Evolutionary conservation across 805 yeast genomes (phyloP), one percentile per base, ranked within the genome.

Genomic region (Maudiozyma turicensis): DNA sequence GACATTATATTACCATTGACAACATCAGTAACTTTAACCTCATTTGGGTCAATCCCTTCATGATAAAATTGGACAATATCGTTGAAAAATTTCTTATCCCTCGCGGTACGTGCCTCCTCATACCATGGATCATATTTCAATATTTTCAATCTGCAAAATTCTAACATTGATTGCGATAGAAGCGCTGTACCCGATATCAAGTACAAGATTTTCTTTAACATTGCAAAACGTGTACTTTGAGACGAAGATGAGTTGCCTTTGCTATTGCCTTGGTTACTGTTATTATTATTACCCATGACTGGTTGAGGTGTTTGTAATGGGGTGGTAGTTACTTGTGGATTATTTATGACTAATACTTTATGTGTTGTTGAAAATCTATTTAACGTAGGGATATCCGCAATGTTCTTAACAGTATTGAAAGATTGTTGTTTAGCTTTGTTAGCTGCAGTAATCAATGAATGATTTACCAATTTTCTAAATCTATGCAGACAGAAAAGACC

Each of bases 51-150:
- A n/a, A 65, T 56, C 4, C 65, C 68, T 45, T 65, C 67, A 49
- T 65, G 64, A 51, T 64, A 66, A 42, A 54, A 66, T 40, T 57
- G 54, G 11, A 61, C 52, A 8, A 65, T 63, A 49, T 66, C 68
- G 49, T 65, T 65, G 49, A 62, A 66, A 40, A 66, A 63, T 45
- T 64, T 60, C 50, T 72, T 61, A 15, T 65, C 66, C 38, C 87
- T 74, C 34, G 79, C 82, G 14, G 60, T 57, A 43, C 64, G 71
- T 3, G 88, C 86, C 58, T 84, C 88, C 33, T 80, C 86, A 29
- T 65, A 72, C 90, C 90, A 84, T 8, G 90, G 90, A 58, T 84
- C 90, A 51, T 69, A 71, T 40, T 71, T 71, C 11, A 72, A 47
- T 45, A 71, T 31, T 7, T 55, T 57, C 39, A 81, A 55, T 48